Conservation (phyloP, 805 yeast species). For the Ascoidea asiatica region DNA sequence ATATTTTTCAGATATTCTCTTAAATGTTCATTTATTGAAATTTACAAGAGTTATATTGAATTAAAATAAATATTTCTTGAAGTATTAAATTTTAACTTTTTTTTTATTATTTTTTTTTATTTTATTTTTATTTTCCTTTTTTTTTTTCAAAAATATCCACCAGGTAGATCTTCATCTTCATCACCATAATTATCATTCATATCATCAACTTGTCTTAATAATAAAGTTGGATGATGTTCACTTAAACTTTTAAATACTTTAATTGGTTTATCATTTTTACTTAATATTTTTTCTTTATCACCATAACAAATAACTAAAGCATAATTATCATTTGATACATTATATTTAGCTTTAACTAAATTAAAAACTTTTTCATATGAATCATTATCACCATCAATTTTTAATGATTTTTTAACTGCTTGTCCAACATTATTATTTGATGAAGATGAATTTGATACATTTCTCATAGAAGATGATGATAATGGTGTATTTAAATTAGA, state of each 20-base stretch:
- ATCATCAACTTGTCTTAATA: constrained; percentile 76
- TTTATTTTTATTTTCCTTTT: too few relatives aligned
- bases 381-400: constrained; percentile 36
- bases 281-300: constrained; percentile 75
- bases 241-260: constrained; percentile 67
- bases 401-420: constrained; percentile 1
- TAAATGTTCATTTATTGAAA: too few relatives aligned
- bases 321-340: constrained; percentile 78
- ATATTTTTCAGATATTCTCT: too few relatives aligned
- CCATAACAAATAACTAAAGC: constrained; percentile 85
- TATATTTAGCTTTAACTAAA: constrained; percentile 79
- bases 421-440: neutral
- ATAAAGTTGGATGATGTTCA: constrained; percentile 82
- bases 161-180: constrained; percentile 10
- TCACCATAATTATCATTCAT: constrained; percentile 14
- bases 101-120: too few relatives aligned
- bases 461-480: neutral
- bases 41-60: too few relatives aligned
- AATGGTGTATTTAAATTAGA: neutral
- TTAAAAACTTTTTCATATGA: constrained; percentile 81
- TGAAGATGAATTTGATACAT: neutral
- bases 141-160: constrained; percentile 3
- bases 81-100: too few relatives aligned
- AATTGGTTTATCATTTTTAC: constrained; percentile 81
- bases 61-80: too few relatives aligned